Conservation (phyloP, 2,329 filamentous ascomycete species). For the Fusarium sarcochroum region DNA sequence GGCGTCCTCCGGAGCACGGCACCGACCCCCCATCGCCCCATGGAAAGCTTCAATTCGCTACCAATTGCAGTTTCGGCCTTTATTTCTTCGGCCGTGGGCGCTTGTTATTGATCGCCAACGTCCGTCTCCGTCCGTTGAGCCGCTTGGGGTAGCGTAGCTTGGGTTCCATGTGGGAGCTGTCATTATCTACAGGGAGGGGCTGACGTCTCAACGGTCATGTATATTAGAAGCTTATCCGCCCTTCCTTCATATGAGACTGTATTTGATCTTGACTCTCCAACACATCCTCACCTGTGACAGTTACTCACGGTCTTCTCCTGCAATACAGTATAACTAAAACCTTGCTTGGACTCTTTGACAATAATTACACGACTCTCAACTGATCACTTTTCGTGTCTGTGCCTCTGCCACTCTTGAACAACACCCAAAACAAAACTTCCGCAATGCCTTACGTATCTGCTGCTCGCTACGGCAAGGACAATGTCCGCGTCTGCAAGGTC, state of each 20-base stretch:
- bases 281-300: slow-evolving; percentile 1
- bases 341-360: slow-evolving; percentile 20
- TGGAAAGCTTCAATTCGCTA: slow-evolving; percentile 39
- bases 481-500: slow-evolving; percentile 97
- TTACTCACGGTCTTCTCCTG: slow-evolving; percentile 10
- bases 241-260: background rate
- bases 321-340: slow-evolving; percentile 8
- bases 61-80: slow-evolving; percentile 20
- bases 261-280: slow-evolving; percentile 6
- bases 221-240: slow-evolving; percentile 38
- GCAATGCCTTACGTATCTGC: slow-evolving; percentile 70
- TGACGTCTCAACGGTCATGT: slow-evolving; percentile 37
- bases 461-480: slow-evolving; percentile 94
- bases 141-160: slow-evolving; percentile 23
- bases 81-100: slow-evolving; percentile 42
- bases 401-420: too few relatives aligned
- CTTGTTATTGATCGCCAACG: slow-evolving; percentile 42
- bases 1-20: slow-evolving; percentile 48
- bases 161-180: slow-evolving; percentile 18
- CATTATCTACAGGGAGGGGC: slow-evolving; percentile 38
- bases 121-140: slow-evolving; percentile 44
- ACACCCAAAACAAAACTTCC: slow-evolving; percentile 27
- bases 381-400: slow-evolving; percentile 9
- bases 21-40: slow-evolving; percentile 45
- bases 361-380: slow-evolving; percentile 14